Evolutionary conservation across 768 basidiomycete species (phyloP).

Genomic region (Filobasidium wieringae): DNA sequence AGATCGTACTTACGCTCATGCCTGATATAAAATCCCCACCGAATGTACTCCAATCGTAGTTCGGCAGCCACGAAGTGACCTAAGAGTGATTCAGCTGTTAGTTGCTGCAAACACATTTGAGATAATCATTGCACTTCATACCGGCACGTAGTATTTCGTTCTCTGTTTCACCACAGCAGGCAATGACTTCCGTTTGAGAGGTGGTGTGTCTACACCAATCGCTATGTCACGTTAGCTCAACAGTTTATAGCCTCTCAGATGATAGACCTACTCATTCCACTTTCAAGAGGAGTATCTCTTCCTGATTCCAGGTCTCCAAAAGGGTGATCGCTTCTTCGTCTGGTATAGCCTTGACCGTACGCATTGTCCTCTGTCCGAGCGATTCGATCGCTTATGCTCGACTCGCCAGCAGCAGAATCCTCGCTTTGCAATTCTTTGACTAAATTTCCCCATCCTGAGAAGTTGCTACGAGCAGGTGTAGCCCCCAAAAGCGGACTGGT

Average conservation of each 20-base stretch:
- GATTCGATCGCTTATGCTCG: not conserved
- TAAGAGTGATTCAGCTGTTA: not conserved
- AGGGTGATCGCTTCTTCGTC: not conserved
- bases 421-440: not conserved
- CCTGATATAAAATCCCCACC: conserved; percentile 69
- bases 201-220: no score
- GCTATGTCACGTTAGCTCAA: no score
- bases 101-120: not conserved
- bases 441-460: not conserved
- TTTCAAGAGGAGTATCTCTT: not conserved
- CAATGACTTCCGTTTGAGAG: not conserved
- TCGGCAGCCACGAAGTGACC: conserved; percentile 36
- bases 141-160: conserved; percentile 37
- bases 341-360: not conserved
- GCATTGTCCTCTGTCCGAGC: not conserved
- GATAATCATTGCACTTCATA: not conserved
- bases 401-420: not conserved
- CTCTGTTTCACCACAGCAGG: conserved; percentile 23
- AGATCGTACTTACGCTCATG: conserved; percentile 48
- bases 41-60: conserved; percentile 32
- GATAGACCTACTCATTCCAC: not conserved
- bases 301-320: not conserved
- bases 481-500: not conserved
- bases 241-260: no score
- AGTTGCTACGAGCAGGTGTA: not conserved